Percentiles rank a stretch among this genome's conserved stretches.
phyloP scores from a whole-genome alignment of 345 rosid species.

The Eucalyptus pumila region DNA sequence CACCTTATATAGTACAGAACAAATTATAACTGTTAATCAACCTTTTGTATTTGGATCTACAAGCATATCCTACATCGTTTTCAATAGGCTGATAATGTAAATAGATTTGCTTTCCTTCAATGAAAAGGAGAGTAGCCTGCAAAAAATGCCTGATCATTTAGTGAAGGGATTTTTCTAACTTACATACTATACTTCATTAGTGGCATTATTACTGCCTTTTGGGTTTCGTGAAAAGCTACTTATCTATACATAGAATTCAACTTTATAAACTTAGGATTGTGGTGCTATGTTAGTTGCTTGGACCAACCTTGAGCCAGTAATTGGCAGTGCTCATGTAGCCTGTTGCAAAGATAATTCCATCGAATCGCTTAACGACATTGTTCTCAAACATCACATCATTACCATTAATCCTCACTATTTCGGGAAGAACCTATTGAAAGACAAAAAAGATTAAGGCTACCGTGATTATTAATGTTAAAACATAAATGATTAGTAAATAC shows the following conservation, averaged over 20 bases:
- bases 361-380: neutral
- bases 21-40: neutral
- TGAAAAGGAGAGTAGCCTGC: neutral
- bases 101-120: neutral
- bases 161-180: neutral
- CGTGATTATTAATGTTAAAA: neutral
- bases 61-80: neutral
- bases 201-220: neutral
- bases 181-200: too few relatives aligned
- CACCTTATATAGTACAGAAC: neutral
- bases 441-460: neutral
- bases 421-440: neutral
- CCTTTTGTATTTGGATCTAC: neutral
- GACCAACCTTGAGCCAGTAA: neutral
- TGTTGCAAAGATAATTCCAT: neutral
- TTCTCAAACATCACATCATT: neutral
- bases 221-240: neutral
- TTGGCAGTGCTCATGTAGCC: neutral
- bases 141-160: neutral
- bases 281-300: neutral
- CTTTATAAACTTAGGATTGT: neutral
- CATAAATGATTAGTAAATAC: neutral
- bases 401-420: neutral
- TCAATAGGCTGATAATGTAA: neutral
- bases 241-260: neutral